These are phyloP conservation scores for Boletus reticuloceps DNA, from an alignment of 768 basidiomycete species.

Conservation along the genomic window DNA sequence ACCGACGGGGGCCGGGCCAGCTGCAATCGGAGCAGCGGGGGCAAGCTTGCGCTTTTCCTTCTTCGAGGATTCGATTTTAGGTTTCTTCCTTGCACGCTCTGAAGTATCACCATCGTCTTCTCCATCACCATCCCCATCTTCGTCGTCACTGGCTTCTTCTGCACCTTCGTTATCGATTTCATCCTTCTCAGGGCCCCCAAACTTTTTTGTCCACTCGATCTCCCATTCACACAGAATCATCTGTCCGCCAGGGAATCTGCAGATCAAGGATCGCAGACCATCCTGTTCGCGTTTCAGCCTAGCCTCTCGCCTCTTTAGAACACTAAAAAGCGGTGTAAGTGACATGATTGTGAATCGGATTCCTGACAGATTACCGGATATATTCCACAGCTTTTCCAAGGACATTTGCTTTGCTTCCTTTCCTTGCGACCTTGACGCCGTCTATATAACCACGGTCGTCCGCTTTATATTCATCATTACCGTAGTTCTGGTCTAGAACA, in stretches of 20 bases:
- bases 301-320: constrained; percentile 74
- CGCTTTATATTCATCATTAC: constrained; percentile 48
- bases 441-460: constrained; percentile 86
- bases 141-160: constrained; percentile 45
- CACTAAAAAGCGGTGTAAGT: constrained; percentile 38
- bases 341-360: neutral
- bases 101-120: constrained; percentile 39
- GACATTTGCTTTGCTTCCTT: constrained; percentile 89
- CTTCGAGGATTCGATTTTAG: constrained; percentile 45
- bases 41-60: constrained; percentile 42
- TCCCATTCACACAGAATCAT: constrained; percentile 76
- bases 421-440: constrained; percentile 88
- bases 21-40: constrained; percentile 22
- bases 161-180: constrained; percentile 48
- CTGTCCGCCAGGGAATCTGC: constrained; percentile 71
- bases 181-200: constrained; percentile 78
- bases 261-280: constrained; percentile 66
- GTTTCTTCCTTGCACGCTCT: constrained; percentile 60
- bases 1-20: constrained; percentile 24
- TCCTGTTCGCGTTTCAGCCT: constrained; percentile 73
- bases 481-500: constrained; percentile 58
- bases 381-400: constrained; percentile 90
- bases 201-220: constrained; percentile 64
- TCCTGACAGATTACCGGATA: constrained; percentile 48
- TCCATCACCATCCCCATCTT: constrained; percentile 42